Evolutionary conservation across 148 eudicot species (phyloP), one percentile per base, ranked within the genome.

Genomic region (Hydrangea macrophylla): DNA sequence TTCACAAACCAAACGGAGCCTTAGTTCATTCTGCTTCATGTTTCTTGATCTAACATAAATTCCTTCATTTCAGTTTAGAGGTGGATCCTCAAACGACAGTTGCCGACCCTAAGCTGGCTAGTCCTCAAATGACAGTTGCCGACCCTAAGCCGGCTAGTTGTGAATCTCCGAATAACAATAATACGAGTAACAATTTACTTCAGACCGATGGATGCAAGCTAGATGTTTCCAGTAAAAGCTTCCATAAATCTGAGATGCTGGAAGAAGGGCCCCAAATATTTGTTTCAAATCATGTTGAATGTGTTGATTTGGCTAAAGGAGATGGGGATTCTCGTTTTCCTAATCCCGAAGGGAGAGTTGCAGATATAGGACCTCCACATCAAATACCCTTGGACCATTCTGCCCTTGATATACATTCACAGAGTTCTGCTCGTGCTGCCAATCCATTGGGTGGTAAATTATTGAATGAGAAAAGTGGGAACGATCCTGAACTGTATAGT

Each of bases 21-120:
- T 23, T 26, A 24, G 28, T 25, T 32, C 20, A 23, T 27, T 33
- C 24, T 58, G 17, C 13, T 40, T 64, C 28, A 45, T 24, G 15
- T 17, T 15, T 18, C 44, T 12, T 63, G 62, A 8, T 36, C 71
- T 77, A 69, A 81, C 77, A 68, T 51, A 42, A 45, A 28, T 58
- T 64, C 10, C 62, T 62, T 72, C 61, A 39, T 79, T 90, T 69
- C 96, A 93, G 98, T 75, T 76, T 90, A 25, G 98, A 88, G 80
- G 78, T 70, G 20, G 87, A 80, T 72, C 69, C 80, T 82, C 84
- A 70, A 55, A 65, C 64, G 30, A 42, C 58, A 7, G 67, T 35
- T 57, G 78, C 56, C 37, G 61, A 70, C 64, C 59, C 82, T 9
- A 78, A 75, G 69, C 50, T 61, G 40, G 23, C n/a, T n/a, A n/a